These are phyloP conservation scores for Verbena officinalis DNA, from an alignment of 257 asterid species.

Conservation along the genomic window DNA sequence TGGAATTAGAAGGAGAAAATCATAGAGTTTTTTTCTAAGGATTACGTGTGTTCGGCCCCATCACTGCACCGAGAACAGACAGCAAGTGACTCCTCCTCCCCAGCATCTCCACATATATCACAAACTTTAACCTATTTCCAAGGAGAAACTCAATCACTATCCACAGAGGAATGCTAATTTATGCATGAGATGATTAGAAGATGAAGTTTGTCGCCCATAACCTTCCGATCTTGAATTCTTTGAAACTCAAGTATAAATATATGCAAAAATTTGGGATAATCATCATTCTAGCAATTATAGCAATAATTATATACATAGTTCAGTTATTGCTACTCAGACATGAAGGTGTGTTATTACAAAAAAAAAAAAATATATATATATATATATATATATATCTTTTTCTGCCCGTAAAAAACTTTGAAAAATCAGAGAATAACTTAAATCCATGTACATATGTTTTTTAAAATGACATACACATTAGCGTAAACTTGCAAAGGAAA, in stretches of 20 bases:
- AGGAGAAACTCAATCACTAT: neutral
- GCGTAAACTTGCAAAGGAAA: neutral
- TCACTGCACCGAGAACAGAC: neutral
- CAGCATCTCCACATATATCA: slow-evolving; percentile 9
- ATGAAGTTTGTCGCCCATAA: neutral
- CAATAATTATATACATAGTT: neutral
- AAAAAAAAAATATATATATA: no score
- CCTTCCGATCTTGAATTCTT: neutral
- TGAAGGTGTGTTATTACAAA: no score
- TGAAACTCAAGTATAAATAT: neutral
- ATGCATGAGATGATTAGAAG: neutral
- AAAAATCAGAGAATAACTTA: neutral
- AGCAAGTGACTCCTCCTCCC: neutral
- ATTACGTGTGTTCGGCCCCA: slow-evolving; percentile 9
- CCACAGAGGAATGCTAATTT: neutral
- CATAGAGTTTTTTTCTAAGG: neutral
- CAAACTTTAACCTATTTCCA: slow-evolving; percentile 5
- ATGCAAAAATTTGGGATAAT: neutral
- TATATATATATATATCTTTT: neutral
- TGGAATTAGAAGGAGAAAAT: neutral
- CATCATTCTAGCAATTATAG: neutral
- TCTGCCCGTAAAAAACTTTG: neutral
- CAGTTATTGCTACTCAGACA: neutral
- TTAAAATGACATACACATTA: neutral
- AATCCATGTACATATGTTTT: neutral